phyloP scores from a whole-genome alignment of 2,329 filamentous ascomycete species.

The Neofusicoccum parvum region DNA sequence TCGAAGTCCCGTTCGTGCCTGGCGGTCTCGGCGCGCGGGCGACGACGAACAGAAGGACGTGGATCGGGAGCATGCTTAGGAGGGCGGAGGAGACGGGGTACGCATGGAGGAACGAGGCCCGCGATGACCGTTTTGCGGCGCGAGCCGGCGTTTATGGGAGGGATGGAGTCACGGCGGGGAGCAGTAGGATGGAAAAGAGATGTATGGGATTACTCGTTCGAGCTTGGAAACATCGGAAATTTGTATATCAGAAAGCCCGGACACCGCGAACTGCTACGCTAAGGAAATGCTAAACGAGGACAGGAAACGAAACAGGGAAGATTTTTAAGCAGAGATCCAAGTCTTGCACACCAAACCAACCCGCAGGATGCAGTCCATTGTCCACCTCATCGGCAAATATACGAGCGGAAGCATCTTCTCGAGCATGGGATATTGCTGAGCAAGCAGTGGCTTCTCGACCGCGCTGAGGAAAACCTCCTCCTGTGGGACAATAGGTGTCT shows the following conservation, averaged over 20 bases:
- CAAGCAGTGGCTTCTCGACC: background rate
- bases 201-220: background rate
- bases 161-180: no score
- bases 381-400: background rate
- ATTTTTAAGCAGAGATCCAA: background rate
- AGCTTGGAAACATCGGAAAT: background rate
- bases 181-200: no score
- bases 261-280: background rate
- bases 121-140: slow-evolving; percentile 58
- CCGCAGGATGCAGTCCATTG: background rate
- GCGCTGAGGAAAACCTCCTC: background rate
- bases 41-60: slow-evolving; percentile 68
- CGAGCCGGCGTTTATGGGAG: no score
- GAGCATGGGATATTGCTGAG: background rate
- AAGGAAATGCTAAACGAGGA: background rate
- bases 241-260: background rate
- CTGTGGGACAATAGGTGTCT: background rate
- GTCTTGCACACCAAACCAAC: background rate
- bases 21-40: slow-evolving; percentile 62
- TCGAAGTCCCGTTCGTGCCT: slow-evolving; percentile 68
- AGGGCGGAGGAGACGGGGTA: slow-evolving; percentile 61
- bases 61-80: slow-evolving; percentile 59
- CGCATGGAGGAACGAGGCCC: slow-evolving; percentile 54
- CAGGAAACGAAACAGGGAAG: background rate
- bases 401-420: background rate